Evolutionary conservation across 1,139 yeast genomes (phyloP).

Genomic region (Saccharomyces uvarum): DNA sequence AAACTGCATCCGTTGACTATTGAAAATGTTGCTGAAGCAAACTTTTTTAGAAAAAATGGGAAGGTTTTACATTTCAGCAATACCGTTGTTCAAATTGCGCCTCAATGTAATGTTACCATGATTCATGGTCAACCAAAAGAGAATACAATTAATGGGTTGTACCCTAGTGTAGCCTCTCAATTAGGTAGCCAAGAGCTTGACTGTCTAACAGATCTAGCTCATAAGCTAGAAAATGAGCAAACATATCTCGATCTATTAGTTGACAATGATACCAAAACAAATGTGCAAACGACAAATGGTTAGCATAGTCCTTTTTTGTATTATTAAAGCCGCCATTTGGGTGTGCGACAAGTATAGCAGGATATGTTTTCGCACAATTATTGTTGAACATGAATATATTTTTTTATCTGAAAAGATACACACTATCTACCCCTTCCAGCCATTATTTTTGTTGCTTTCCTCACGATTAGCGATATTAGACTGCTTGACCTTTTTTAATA

Average conservation of each 20-base stretch:
- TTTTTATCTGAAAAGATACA: slow-evolving; percentile 1
- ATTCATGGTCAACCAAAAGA: slow-evolving; percentile 95
- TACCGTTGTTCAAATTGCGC: slow-evolving; percentile 92
- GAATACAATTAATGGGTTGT: slow-evolving; percentile 85
- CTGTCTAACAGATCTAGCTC: slow-evolving; percentile 84
- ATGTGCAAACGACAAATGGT: slow-evolving; percentile 92
- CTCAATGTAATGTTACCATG: slow-evolving; percentile 86
- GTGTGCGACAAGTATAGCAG: neutral
- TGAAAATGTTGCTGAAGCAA: slow-evolving; percentile 92
- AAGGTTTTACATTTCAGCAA: slow-evolving; percentile 92
- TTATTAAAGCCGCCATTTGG: neutral
- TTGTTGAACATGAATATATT: slow-evolving; percentile 61
- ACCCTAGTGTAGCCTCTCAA: slow-evolving; percentile 94
- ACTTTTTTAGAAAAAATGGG: slow-evolving; percentile 95
- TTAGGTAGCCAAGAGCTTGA: slow-evolving; percentile 94
- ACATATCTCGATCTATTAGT: slow-evolving; percentile 29
- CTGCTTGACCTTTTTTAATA: slow-evolving; percentile 19
- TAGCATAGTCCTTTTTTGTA: slow-evolving; percentile 42
- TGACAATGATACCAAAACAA: slow-evolving; percentile 51
- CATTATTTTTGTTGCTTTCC: neutral
- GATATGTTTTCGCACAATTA: slow-evolving; percentile 34
- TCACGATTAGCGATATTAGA: neutral
- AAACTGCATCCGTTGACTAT: slow-evolving; percentile 87
- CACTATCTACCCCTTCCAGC: neutral
- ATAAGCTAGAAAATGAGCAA: slow-evolving; percentile 62